phyloP scores from a whole-genome alignment of 345 rosid genomes.

The Gossypium rotundifolium region DNA sequence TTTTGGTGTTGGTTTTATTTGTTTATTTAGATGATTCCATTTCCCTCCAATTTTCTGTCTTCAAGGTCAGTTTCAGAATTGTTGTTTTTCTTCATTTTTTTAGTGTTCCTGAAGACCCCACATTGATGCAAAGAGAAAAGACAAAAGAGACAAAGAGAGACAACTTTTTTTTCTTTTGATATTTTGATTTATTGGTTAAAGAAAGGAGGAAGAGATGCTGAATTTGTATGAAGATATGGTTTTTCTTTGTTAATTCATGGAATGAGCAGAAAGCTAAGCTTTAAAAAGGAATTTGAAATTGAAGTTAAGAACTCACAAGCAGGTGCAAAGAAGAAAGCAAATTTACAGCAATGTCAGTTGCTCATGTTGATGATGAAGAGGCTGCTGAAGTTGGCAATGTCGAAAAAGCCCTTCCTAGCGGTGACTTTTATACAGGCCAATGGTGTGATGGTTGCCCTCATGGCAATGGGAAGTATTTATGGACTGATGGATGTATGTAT shows the following conservation, averaged over 20 bases:
- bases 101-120: conserved; percentile 19
- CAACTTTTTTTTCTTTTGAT: conserved; percentile 5
- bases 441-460: conserved; percentile 68
- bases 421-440: conserved; percentile 84
- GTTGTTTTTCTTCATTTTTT: not conserved
- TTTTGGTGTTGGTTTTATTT: conserved; percentile 6
- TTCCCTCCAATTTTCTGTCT: conserved; percentile 2
- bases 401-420: conserved; percentile 53
- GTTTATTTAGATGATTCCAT: conserved; percentile 5
- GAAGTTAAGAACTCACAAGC: conserved; percentile 18
- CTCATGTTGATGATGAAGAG: conserved; percentile 76
- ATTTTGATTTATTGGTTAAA: conserved; percentile 14
- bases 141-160: conserved; percentile 2
- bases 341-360: conserved; percentile 67
- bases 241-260: conserved; percentile 6
- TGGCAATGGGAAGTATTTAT: conserved; percentile 76
- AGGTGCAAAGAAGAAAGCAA: conserved; percentile 33
- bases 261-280: conserved; percentile 25
- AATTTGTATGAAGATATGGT: not conserved
- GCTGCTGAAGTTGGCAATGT: conserved; percentile 36
- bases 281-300: conserved; percentile 34
- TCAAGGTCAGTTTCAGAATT: conserved; percentile 7
- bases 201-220: conserved; percentile 19
- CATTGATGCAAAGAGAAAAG: not conserved
- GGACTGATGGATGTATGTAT: conserved; percentile 96